Conservation (phyloP, 106 monocot species). For the Chionographis japonica region DNA sequence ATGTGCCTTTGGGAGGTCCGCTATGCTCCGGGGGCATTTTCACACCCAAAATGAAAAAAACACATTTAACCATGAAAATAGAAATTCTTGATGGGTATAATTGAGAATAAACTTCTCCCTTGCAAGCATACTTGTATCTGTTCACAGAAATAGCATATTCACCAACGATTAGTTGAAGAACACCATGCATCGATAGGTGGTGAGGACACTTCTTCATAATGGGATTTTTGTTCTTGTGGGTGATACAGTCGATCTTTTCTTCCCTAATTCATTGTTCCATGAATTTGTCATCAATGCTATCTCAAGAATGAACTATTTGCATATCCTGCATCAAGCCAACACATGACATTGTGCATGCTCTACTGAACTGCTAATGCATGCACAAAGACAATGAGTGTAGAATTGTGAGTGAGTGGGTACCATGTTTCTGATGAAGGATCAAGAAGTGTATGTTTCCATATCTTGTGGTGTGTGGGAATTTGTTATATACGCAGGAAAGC, state of each 20-base stretch:
- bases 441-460: not conserved
- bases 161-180: too few relatives aligned
- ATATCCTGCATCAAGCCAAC: slow-evolving; percentile 9
- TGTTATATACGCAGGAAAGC: too few relatives aligned
- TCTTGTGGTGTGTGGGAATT: not conserved
- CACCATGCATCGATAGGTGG: too few relatives aligned
- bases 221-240: too few relatives aligned
- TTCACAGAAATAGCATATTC: too few relatives aligned
- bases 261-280: slow-evolving; percentile 1
- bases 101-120: not conserved
- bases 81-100: slow-evolving; percentile 1
- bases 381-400: slow-evolving; percentile 1
- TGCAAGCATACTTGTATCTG: too few relatives aligned
- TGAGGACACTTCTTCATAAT: too few relatives aligned
- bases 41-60: slow-evolving; percentile 8
- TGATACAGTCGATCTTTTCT: too few relatives aligned
- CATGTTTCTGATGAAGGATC: not conserved
- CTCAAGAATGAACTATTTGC: slow-evolving; percentile 5
- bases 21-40: slow-evolving; percentile 12
- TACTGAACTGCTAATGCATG: slow-evolving; percentile 10
- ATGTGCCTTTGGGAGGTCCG: slow-evolving; percentile 17
- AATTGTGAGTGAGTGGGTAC: not conserved
- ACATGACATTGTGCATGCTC: slow-evolving; percentile 4
- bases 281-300: slow-evolving; percentile 1
- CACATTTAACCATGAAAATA: slow-evolving; percentile 12